Base-by-base conservation (phyloP, 495 filamentous ascomycete genomes). In the Penicillium tannophilum region DNA sequence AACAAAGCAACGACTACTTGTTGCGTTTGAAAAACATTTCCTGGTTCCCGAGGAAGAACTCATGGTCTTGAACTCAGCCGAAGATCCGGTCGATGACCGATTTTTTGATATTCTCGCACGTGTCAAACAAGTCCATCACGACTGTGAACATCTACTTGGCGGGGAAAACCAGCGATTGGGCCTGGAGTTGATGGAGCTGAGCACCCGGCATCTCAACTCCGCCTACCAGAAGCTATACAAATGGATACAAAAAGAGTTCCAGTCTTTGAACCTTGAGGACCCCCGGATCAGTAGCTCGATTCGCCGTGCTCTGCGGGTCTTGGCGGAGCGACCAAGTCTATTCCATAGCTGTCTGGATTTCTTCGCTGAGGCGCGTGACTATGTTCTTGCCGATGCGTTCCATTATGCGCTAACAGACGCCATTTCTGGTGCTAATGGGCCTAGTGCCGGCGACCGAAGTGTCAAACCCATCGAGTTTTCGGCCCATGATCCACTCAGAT, bases 181-280 rank as follows among this genome's bases (percentile, higher is more conserved):
- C 4, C 73, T 91, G 8, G 92, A 98, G 64, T 84, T 98, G 20
- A 92, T 98, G 85, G 94, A 97, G 54, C 84, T 92, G 72, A 91
- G 87, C 55, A 89, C 91, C 12, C 87, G 88, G 55, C 85, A 90
- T 41, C 82, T 99, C n/a, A 94, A 96, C 69, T 82, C 82, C 12
- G 93, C 90, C 12, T 98, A 95, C 67, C 93, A 98, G 72, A 98
- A 97, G 71, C 80, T 98, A 10, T 96, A 93, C 71, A 83, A 87
- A 59, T 98, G 95, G 95, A 88, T 96, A 9, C 92, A 97, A 71
- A 85, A 88, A 33, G 93, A 98, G 65, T 92, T 98, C 77, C 93
- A 93, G 70, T 86, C 88, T 1, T 73, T 98, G 46, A 95, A 97
- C 68, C 82, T 99, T 12, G 95, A 98, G 69, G 96, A 92, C 67